Evolutionary conservation across 129 eudicot species (phyloP).

Genomic region (Flaveria robusta): DNA sequence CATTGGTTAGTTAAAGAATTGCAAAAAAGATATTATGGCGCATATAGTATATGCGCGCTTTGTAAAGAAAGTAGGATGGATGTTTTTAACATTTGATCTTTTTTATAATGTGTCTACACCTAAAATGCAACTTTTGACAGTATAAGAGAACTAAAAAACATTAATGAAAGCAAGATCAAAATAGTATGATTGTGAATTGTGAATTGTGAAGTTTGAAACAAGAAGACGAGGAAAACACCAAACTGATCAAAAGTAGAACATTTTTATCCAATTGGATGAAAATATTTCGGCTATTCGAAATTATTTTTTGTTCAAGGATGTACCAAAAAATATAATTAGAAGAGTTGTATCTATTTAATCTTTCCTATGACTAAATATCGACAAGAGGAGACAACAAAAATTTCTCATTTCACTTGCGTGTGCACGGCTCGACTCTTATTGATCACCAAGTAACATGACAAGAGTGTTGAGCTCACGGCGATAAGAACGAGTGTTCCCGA

Average conservation of each 20-base stretch:
- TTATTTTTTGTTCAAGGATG: not conserved
- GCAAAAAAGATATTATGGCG: no score
- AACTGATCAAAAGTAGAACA: not conserved
- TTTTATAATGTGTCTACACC: no score
- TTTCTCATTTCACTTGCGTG: conserved; percentile 26
- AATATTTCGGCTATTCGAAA: not conserved
- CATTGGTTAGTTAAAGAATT: no score
- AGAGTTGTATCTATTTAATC: not conserved
- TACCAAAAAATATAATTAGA: not conserved
- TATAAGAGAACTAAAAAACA: no score
- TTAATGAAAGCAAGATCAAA: not conserved
- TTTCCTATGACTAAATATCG: not conserved
- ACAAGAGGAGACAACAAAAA: not conserved
- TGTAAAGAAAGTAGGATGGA: no score
- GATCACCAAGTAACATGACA: conserved; percentile 25
- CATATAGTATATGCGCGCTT: no score
- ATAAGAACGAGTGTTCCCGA: conserved; percentile 56
- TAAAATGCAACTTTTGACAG: no score
- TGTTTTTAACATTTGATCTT: no score
- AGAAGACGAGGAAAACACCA: not conserved
- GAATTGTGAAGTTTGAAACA: not conserved
- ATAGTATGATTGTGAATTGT: not conserved
- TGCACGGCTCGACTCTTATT: conserved; percentile 40
- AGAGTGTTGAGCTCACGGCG: conserved; percentile 42
- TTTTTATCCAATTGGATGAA: not conserved